These are phyloP conservation scores for Tubosaeta sp. DNA, from an alignment of 768 basidiomycete species.

Conservation along the genomic window DNA sequence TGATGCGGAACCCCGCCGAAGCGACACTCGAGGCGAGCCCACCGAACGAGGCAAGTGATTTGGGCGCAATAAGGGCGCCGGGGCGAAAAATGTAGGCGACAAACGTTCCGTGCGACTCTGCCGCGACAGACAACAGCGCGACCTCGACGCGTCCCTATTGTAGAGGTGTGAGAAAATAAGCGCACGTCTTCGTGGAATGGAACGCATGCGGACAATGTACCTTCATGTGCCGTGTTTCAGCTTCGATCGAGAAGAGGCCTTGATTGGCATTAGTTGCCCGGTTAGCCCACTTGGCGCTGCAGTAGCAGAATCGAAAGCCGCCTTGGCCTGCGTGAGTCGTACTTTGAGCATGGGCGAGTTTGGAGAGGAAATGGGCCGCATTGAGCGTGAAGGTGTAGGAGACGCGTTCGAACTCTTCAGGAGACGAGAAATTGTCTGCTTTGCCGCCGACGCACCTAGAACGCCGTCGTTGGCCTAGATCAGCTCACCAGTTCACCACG, in stretches of 20 bases:
- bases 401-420: conserved; percentile 25
- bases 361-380: conserved; percentile 20
- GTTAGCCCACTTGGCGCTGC: conserved; percentile 22
- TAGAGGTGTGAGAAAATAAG: not conserved
- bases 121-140: conserved; percentile 11
- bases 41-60: conserved; percentile 10
- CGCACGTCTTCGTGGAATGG: not conserved
- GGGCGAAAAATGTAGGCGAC: conserved; percentile 21
- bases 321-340: not conserved
- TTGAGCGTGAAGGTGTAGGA: conserved; percentile 24
- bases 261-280: conserved; percentile 11
- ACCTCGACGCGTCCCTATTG: conserved; percentile 22
- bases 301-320: conserved; percentile 26
- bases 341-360: conserved; percentile 8
- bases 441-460: conserved; percentile 26
- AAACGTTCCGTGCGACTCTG: conserved; percentile 11
- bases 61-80: conserved; percentile 12
- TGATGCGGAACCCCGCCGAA: conserved; percentile 14
- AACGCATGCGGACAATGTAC: not conserved
- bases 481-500: conserved; percentile 5
- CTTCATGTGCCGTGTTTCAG: conserved; percentile 24
- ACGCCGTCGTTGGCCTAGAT: not conserved
- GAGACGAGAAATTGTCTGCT: conserved; percentile 17
- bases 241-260: conserved; percentile 15
- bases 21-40: conserved; percentile 17